Conservation (phyloP, 805 yeast species). For the Candida odintsovae region DNA sequence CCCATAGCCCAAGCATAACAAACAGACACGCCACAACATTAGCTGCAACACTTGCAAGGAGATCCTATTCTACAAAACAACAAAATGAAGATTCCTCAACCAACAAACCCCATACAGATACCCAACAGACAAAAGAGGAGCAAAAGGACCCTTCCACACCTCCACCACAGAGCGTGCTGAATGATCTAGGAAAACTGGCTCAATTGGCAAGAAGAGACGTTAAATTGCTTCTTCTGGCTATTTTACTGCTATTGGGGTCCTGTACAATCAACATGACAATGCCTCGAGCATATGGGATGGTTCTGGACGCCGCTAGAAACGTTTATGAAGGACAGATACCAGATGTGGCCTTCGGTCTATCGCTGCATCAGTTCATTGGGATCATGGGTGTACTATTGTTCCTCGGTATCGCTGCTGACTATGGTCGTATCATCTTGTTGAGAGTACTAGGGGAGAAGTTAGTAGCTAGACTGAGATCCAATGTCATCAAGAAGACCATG, state of each 20-base stretch:
- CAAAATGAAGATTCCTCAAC: neutral
- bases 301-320: constrained; percentile 43
- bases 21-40: neutral
- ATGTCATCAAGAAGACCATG: constrained; percentile 70
- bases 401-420: constrained; percentile 67
- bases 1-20: neutral
- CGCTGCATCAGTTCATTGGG: constrained; percentile 54
- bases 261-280: constrained; percentile 46
- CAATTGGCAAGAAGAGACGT: constrained; percentile 40
- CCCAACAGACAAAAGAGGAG: neutral
- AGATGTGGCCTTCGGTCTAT: constrained; percentile 42
- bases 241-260: constrained; percentile 38
- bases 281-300: constrained; percentile 52
- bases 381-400: constrained; percentile 38
- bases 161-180: constrained; percentile 8
- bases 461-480: constrained; percentile 76
- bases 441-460: constrained; percentile 79
- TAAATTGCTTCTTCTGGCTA: constrained; percentile 37
- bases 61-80: neutral
- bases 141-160: neutral
- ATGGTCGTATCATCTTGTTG: constrained; percentile 64
- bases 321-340: constrained; percentile 26
- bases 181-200: constrained; percentile 32
- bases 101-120: neutral
- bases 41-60: neutral